A percentile compares a stretch with the other conserved stretches of the same genome.
Conservation (phyloP, 371 early-diverging fungal genomes). For the Blastocladiella emersonii region DNA sequence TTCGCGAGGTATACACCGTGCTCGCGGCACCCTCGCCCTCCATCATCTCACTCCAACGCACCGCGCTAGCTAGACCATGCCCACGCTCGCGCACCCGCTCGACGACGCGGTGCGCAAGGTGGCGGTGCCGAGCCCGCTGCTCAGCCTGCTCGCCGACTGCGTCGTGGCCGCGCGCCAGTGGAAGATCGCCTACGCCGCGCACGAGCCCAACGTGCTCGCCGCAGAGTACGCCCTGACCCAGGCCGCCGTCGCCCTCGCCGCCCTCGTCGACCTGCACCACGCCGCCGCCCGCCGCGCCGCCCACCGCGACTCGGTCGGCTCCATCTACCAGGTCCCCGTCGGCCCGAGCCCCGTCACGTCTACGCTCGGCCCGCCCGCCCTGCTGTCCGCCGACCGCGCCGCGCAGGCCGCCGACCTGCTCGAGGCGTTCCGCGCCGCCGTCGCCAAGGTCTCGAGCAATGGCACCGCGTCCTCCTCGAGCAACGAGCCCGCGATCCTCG, state of each 20-base stretch:
- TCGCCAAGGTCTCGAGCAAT: not conserved
- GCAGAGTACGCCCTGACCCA: constrained; percentile 4
- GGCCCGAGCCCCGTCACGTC: not conserved
- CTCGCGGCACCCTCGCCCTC: too few species aligned
- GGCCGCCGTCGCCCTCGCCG: constrained; percentile 1
- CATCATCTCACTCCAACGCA: too few species aligned
- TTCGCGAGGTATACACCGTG: too few species aligned
- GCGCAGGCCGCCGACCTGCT: not conserved
- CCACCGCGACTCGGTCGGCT: constrained; percentile 1
- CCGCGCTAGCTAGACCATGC: too few species aligned
- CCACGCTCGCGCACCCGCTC: constrained; percentile 1
- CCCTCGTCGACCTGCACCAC: not conserved
- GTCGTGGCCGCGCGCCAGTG: not conserved
- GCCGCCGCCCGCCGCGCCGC: not conserved
- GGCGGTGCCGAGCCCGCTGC: not conserved
- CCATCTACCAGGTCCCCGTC: not conserved
- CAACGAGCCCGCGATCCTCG: too few species aligned
- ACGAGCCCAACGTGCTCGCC: not conserved
- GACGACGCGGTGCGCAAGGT: not conserved
- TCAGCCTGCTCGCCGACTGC: not conserved
- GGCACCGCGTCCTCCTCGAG: too few species aligned
- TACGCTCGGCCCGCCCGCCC: not conserved
- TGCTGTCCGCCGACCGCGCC: not conserved
- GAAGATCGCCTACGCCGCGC: not conserved
- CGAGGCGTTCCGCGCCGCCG: not conserved